Evolutionary conservation across 257 asterid genomes (phyloP), one percentile per base, ranked within the genome.

Genomic region (Oldenlandia corymbosa): DNA sequence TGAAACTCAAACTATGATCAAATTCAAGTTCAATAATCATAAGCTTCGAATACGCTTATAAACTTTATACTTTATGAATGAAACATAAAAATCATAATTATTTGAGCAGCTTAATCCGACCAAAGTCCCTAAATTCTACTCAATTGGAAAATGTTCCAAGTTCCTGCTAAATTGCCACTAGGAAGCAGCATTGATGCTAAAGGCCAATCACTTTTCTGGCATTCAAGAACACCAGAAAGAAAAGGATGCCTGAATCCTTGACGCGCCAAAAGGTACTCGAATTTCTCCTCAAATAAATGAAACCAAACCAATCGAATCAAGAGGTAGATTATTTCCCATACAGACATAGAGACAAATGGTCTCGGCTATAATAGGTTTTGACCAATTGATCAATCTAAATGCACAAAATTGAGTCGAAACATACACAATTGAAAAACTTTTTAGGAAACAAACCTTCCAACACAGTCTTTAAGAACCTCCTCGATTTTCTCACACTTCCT

Each of bases 401-500:
- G 16, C 17, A 42, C 4, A 14, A 41, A 58, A 41, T 31, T 17
- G 26, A 14, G 20, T 53, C 39, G 24, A 28, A 30, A 41, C n/a
- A 10, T 45, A 45, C 1, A 45, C 23, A 45, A n/a, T n/a, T 45
- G 10, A 18, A 45, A 16, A 8, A 45, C 18, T 1, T 16, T 30
- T 11, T 12, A 16, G 27, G 62, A 34, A 34, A 34, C 39, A 8
- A 72, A 91, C 98, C 96, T 81, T 62, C 96, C 98, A 52, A 73
- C 56, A 50, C 95, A 87, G 61, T 85, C 92, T 60, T 71, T 88
- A 78, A 90, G 84, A 27, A 81, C 37, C 80, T 83, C 71, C 55
- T 87, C 94, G 3, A 90, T 85, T 65, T 90, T 87, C 79, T 87
- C 85, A 68, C 98, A 88, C 83, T 83, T 91, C 51, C 90, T 85